Base-by-base conservation (phyloP, 352 stramenopile species). In the Phytophthora cactorum region DNA sequence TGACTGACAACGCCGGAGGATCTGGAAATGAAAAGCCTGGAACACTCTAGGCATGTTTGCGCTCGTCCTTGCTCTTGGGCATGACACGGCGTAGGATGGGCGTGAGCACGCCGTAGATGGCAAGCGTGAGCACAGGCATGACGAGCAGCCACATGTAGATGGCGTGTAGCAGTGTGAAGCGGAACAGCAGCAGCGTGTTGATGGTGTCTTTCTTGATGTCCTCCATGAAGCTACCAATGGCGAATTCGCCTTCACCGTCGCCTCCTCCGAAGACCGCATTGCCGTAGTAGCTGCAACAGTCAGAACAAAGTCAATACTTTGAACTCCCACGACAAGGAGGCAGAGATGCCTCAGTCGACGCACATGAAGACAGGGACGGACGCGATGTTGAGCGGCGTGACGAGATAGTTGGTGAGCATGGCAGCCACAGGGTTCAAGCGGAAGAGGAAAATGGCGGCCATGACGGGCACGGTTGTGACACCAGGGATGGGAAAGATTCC, bases 331-430 rank as follows among this genome's bases (percentile, higher is more conserved):
- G 22, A 22, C n/a, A 31, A 44, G 27, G 22, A 22, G n/a, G 38
- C 29, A 43, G 7, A 47, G 55, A 28, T 9, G 15, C 25, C 27
- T n/a, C n/a, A 59, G 17, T 15, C 1, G 2, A 77, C 82, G 32
- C 59, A 95, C 86, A 95, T 92, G 72, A 93, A 95, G 27, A 92
- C 51, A 12, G 86, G 86, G 15, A 95, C 72, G 0, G 77, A 83
- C 49, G 83, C 83, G 57, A 95, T 84, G 63, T 95, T 95, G 41
- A 95, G 74, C 5, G 86, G 86, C 47, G 86, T 93, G 51, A 79
- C 78, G 31, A 93, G 75, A 68, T 93, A 93, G 64, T 95, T 93
- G 2, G 84, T 92, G 58, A 93, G 81, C 86, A 95, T 93, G 28
- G 86, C 80, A 6, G 86, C 86, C 52, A 93, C 82, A 9, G 86